These are phyloP conservation scores for Schwanniomyces pseudopolymorphus DNA, from an alignment of 805 yeast species.

Conservation along the genomic window DNA sequence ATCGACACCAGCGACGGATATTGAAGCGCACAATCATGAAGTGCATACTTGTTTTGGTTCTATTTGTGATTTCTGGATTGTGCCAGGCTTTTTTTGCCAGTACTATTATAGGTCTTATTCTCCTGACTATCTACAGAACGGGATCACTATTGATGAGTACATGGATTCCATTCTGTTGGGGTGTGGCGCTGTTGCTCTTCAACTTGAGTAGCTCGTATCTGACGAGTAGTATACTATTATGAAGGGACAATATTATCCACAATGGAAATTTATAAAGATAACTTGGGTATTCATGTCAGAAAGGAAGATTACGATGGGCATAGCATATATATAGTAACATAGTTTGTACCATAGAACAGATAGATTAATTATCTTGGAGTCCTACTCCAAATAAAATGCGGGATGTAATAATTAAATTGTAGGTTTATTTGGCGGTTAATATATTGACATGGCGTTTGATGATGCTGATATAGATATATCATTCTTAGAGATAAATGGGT, in stretches of 20 bases:
- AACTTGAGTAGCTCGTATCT: constrained; percentile 68
- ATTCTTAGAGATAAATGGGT: constrained; percentile 10
- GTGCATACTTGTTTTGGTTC: constrained; percentile 33
- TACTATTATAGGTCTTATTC: constrained; percentile 69
- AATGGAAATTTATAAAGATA: neutral
- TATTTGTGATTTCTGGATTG: constrained; percentile 55
- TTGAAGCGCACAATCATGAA: constrained; percentile 5
- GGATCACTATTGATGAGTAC: constrained; percentile 88
- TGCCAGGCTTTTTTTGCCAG: constrained; percentile 72
- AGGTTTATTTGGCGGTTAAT: neutral
- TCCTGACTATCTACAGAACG: constrained; percentile 73
- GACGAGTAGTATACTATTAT: constrained; percentile 34
- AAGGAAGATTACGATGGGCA: neutral
- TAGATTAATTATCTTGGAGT: no score
- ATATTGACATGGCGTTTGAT: neutral
- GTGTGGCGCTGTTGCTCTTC: constrained; percentile 62
- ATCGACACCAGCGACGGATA: constrained; percentile 12
- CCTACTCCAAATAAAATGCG: neutral
- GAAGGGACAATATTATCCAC: neutral
- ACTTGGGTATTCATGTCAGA: neutral
- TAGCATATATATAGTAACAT: neutral
- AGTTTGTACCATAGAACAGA: neutral
- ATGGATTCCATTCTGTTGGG: constrained; percentile 92
- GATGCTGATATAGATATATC: constrained; percentile 5
- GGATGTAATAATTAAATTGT: neutral